These are phyloP conservation scores for Myotisia sp. DNA, from an alignment of 2,329 filamentous ascomycete species.

Conservation along the genomic window DNA sequence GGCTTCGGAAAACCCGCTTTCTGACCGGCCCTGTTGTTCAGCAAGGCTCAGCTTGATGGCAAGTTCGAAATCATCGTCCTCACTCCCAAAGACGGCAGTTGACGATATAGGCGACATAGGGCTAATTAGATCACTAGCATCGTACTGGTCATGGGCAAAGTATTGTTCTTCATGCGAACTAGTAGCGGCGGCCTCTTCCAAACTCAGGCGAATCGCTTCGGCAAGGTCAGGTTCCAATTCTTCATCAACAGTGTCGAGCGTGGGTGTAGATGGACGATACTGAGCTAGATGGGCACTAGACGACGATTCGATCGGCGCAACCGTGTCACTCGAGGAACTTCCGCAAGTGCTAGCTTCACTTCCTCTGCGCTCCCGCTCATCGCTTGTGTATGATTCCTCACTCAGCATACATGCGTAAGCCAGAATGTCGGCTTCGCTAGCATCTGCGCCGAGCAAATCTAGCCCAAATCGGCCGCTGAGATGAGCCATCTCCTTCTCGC, in stretches of 20 bases:
- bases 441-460: constrained; percentile 48
- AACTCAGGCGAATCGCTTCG: constrained; percentile 46
- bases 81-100: constrained; percentile 24
- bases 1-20: constrained; percentile 14
- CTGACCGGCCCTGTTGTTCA: constrained; percentile 33
- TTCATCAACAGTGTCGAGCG: constrained; percentile 30
- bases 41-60: constrained; percentile 48
- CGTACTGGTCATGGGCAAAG: constrained; percentile 4
- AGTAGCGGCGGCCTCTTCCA: constrained; percentile 25
- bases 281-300: background rate
- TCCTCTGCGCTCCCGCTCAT: constrained; percentile 34
- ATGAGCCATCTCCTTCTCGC: constrained; percentile 52
- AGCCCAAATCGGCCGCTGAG: constrained; percentile 73
- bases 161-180: constrained; percentile 24
- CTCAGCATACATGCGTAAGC: constrained; percentile 50
- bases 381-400: constrained; percentile 41
- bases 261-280: constrained; percentile 19
- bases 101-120: constrained; percentile 10
- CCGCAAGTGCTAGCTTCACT: constrained; percentile 26
- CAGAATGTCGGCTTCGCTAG: constrained; percentile 47
- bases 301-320: constrained; percentile 13
- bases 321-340: constrained; percentile 25
- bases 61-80: constrained; percentile 46
- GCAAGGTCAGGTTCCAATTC: constrained; percentile 45
- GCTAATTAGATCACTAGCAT: background rate